Evolutionary conservation across 1,284 basidiomycete genomes (phyloP).

Genomic region (Heterobasidion occidentale): DNA sequence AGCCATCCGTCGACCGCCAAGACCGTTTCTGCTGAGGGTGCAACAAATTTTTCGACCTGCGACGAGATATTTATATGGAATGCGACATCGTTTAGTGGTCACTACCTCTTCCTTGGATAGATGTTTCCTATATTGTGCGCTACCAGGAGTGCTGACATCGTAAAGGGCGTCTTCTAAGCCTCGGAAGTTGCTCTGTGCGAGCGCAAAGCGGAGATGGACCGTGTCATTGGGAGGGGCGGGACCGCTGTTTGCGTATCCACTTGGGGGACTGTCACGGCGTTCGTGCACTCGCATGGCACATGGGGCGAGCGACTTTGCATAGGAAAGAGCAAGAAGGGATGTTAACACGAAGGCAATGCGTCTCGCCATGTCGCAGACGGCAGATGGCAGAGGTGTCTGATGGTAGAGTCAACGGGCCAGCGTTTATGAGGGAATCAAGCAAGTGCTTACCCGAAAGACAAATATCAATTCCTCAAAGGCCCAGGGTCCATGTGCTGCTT

Average conservation of each 20-base stretch:
- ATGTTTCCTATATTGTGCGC: constrained; percentile 20
- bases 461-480: too few relatives aligned
- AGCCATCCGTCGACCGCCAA: constrained; percentile 23
- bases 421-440: too few relatives aligned
- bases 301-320: neutral
- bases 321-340: neutral
- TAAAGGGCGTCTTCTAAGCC: constrained; percentile 22
- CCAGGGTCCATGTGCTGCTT: too few relatives aligned
- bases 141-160: constrained; percentile 21
- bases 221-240: constrained; percentile 6
- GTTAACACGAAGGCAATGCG: too few relatives aligned
- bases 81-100: constrained; percentile 11
- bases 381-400: too few relatives aligned
- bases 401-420: too few relatives aligned
- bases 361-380: too few relatives aligned
- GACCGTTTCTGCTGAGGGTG: constrained; percentile 21
- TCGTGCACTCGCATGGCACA: constrained; percentile 13
- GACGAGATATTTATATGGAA: constrained; percentile 11
- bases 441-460: too few relatives aligned
- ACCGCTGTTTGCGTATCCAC: constrained; percentile 11
- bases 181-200: constrained; percentile 15
- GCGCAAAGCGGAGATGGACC: constrained; percentile 17
- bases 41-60: constrained; percentile 26
- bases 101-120: constrained; percentile 21
- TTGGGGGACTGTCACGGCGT: constrained; percentile 7